Evolutionary conservation across 805 yeast species (phyloP).

Genomic region (Suhomyces pyralidae): DNA sequence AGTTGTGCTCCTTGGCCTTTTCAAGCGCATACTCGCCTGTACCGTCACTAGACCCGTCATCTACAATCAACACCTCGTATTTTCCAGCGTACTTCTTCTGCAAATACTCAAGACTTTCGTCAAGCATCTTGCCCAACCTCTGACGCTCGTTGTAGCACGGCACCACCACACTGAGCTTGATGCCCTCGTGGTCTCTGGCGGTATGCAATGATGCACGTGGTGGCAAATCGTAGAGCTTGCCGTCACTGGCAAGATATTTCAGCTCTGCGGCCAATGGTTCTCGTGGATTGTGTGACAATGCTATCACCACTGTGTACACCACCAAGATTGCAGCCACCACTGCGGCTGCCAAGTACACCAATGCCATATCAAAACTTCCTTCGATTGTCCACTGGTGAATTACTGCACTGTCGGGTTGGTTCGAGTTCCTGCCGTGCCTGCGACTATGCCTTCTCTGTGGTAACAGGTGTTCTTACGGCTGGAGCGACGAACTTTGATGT

Average conservation of each 20-base stretch:
- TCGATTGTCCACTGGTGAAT: neutral
- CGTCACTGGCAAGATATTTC: slow-evolving; percentile 49
- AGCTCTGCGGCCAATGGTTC: slow-evolving; percentile 51
- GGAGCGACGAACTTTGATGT: neutral
- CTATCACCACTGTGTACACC: slow-evolving; percentile 40
- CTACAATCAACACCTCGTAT: slow-evolving; percentile 83
- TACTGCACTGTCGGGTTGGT: neutral
- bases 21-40: slow-evolving; percentile 70
- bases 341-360: slow-evolving; percentile 1
- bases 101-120: slow-evolving; percentile 62
- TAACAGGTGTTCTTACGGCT: neutral
- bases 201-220: slow-evolving; percentile 20
- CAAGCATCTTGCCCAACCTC: slow-evolving; percentile 68
- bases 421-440: neutral
- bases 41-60: slow-evolving; percentile 86
- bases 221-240: slow-evolving; percentile 31
- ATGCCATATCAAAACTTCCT: neutral
- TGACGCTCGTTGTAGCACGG: slow-evolving; percentile 91
- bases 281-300: slow-evolving; percentile 66
- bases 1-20: slow-evolving; percentile 48
- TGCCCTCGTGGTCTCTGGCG: slow-evolving; percentile 25
- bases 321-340: slow-evolving; percentile 10
- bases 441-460: neutral
- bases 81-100: slow-evolving; percentile 26
- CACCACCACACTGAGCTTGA: slow-evolving; percentile 72